phyloP scores from a whole-genome alignment of 192 early-diverging fungal genomes.

The Podila minutissima region DNA sequence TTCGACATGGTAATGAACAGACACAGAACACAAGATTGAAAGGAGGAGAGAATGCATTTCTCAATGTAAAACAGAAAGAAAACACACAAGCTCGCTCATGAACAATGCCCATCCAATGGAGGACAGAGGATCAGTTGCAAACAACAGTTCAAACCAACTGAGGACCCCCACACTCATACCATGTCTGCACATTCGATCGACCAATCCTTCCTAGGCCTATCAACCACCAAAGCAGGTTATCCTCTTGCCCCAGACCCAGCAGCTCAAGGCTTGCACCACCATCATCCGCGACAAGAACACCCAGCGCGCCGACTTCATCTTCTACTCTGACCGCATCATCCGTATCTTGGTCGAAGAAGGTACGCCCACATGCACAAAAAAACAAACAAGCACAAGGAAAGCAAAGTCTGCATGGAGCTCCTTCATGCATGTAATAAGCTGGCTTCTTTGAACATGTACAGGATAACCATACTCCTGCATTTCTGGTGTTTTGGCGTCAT shows the following conservation, averaged over 20 bases:
- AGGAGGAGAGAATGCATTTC: too few species aligned
- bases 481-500: too few species aligned
- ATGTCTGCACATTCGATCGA: too few species aligned
- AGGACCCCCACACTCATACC: not conserved
- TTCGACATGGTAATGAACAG: too few species aligned
- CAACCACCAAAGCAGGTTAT: conserved; percentile 68
- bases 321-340: conserved; percentile 89
- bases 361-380: conserved; percentile 20
- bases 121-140: not conserved
- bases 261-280: conserved; percentile 84
- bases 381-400: not conserved
- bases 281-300: conserved; percentile 87
- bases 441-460: too few species aligned
- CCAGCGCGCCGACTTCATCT: conserved; percentile 90
- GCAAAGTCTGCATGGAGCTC: too few species aligned
- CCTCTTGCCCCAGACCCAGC: conserved; percentile 74
- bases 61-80: too few species aligned
- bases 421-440: too few species aligned
- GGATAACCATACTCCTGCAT: too few species aligned
- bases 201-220: conserved; percentile 7
- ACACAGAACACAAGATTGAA: too few species aligned
- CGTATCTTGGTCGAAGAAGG: conserved; percentile 93
- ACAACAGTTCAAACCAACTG: not conserved
- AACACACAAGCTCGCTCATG: too few species aligned
- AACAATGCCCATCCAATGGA: too few species aligned